Conservation (phyloP, 495 filamentous ascomycete genomes). For the Bombardia bombarda region DNA sequence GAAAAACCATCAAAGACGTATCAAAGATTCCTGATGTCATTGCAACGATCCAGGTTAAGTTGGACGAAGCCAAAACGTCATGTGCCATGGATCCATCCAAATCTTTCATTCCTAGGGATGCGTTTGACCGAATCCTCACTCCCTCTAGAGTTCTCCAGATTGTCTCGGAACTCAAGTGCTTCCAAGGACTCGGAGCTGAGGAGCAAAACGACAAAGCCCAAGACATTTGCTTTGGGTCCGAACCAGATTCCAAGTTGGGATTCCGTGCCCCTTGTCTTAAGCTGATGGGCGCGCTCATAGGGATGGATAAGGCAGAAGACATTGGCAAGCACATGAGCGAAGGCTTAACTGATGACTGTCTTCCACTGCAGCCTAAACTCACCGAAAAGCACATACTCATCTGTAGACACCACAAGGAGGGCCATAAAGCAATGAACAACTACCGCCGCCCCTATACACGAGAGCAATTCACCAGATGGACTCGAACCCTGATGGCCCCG, state of each 20-base stretch:
- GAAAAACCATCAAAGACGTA: too few relatives aligned
- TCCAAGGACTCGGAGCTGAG: not conserved
- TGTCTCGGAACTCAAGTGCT: not conserved
- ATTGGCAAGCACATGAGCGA: not conserved
- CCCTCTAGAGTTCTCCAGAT: not conserved
- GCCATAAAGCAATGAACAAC: too few relatives aligned
- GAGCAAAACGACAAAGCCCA: not conserved
- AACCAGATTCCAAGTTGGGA: too few relatives aligned
- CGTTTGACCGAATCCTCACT: too few relatives aligned
- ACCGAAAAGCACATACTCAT: not conserved
- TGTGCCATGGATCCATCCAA: too few relatives aligned
- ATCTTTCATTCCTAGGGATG: too few relatives aligned
- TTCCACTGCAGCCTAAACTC: not conserved
- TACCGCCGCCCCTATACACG: too few relatives aligned
- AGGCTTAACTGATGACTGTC: slow-evolving; percentile 3
- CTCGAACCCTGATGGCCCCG: too few relatives aligned
- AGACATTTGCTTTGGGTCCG: not conserved
- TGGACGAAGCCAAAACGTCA: too few relatives aligned
- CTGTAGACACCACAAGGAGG: not conserved
- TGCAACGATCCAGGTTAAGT: too few relatives aligned
- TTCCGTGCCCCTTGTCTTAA: slow-evolving; percentile 3
- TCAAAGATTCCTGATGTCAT: too few relatives aligned
- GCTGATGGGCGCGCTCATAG: not conserved
- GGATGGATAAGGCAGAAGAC: not conserved
- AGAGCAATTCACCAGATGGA: too few relatives aligned